Conservation (phyloP, 768 basidiomycete genomes). For the Mycena indigotica region DNA sequence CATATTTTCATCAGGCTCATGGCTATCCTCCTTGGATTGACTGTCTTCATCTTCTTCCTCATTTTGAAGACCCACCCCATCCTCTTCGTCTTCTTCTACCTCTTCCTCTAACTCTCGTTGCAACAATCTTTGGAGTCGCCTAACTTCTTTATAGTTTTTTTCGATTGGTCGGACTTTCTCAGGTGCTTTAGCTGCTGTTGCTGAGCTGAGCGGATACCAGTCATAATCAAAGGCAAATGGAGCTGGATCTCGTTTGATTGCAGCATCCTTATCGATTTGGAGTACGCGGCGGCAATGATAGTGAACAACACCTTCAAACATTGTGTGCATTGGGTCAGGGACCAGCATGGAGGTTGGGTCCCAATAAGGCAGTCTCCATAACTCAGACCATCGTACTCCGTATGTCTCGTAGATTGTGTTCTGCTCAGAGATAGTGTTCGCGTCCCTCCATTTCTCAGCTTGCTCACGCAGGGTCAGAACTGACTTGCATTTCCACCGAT, state of each 20-base stretch:
- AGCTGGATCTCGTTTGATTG: not conserved
- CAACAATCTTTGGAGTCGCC: not conserved
- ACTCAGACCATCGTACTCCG: slow-evolving; percentile 28
- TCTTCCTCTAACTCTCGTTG: not conserved
- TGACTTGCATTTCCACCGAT: slow-evolving; percentile 12
- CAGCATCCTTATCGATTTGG: slow-evolving; percentile 10
- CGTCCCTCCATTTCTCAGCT: slow-evolving; percentile 18
- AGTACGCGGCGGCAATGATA: slow-evolving; percentile 21
- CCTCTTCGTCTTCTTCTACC: not conserved
- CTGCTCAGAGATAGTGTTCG: slow-evolving; percentile 12
- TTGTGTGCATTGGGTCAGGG: slow-evolving; percentile 35
- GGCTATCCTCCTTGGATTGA: not conserved
- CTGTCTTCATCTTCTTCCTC: not conserved
- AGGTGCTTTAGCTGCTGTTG: not conserved
- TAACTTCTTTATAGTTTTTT: not conserved
- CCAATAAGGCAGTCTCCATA: slow-evolving; percentile 31
- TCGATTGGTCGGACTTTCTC: not conserved
- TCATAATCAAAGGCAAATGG: not conserved
- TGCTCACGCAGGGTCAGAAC: slow-evolving; percentile 6
- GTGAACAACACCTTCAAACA: slow-evolving; percentile 25
- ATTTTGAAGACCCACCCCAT: not conserved
- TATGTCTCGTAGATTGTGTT: slow-evolving; percentile 15
- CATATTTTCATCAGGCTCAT: no score
- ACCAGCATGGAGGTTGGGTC: slow-evolving; percentile 26
- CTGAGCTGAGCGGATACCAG: not conserved